A percentile compares a stretch with the other conserved stretches of the same genome.
Conservation (phyloP, 2,329 filamentous ascomycete genomes). For the Hymenoscyphus fraxineus region DNA sequence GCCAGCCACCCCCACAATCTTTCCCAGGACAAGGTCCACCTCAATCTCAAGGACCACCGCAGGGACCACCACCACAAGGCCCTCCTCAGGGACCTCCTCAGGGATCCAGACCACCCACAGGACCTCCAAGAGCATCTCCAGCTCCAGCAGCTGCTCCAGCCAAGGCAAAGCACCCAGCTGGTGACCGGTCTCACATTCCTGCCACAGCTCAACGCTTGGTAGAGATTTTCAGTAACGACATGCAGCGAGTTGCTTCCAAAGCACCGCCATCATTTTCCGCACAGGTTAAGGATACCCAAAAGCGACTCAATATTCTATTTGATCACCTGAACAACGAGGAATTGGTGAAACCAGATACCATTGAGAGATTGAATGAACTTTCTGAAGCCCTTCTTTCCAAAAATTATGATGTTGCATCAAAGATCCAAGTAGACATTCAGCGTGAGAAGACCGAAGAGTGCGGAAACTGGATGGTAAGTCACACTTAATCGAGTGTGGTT, state of each 20-base stretch:
- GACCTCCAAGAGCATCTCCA: slow-evolving; percentile 37
- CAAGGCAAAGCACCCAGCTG: slow-evolving; percentile 69
- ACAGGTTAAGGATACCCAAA: slow-evolving; percentile 91
- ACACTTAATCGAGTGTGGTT: slow-evolving; percentile 1
- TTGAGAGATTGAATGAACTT: slow-evolving; percentile 61
- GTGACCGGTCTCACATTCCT: slow-evolving; percentile 88
- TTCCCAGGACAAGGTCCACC: slow-evolving; percentile 39
- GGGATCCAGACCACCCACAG: slow-evolving; percentile 39
- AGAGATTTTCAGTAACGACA: slow-evolving; percentile 76
- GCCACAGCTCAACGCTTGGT: slow-evolving; percentile 70
- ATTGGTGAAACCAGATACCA: slow-evolving; percentile 74
- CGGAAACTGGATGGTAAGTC: slow-evolving; percentile 80
- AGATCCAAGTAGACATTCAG: slow-evolving; percentile 71
- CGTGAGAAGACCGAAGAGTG: slow-evolving; percentile 75
- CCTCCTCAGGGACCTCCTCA: slow-evolving; percentile 38
- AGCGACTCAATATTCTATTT: slow-evolving; percentile 88
- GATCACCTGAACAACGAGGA: slow-evolving; percentile 97
- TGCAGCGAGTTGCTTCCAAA: slow-evolving; percentile 81
- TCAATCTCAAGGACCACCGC: slow-evolving; percentile 42
- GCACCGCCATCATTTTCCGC: slow-evolving; percentile 82
- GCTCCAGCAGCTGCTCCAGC: slow-evolving; percentile 45
- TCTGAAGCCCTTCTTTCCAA: slow-evolving; percentile 63
- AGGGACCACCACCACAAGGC: slow-evolving; percentile 36
- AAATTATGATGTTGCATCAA: slow-evolving; percentile 65
- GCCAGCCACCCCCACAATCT: slow-evolving; percentile 39